phyloP scores from a whole-genome alignment of 345 rosid genomes.

The Viola odorata region DNA sequence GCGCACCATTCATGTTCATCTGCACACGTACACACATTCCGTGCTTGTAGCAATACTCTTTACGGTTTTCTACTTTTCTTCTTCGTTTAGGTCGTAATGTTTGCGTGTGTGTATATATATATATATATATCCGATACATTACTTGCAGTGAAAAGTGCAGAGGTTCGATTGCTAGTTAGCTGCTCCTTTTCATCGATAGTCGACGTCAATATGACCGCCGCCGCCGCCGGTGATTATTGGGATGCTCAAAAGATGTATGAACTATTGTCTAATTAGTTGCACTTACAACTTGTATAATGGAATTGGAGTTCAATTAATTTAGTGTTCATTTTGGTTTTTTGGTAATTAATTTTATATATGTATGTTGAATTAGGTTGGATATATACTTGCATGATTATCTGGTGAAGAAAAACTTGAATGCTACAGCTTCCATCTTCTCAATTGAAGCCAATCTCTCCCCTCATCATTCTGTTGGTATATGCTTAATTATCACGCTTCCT shows the following conservation, averaged over 20 bases:
- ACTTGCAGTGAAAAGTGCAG: no score
- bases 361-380: slow-evolving; percentile 23
- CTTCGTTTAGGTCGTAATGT: no score
- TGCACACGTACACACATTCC: no score
- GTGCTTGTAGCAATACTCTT: no score
- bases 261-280: background rate
- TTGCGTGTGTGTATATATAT: no score
- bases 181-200: background rate
- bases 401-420: slow-evolving; percentile 24
- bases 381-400: slow-evolving; percentile 37
- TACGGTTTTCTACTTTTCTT: no score
- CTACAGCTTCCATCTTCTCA: slow-evolving; percentile 28
- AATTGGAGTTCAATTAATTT: background rate
- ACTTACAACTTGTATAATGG: no score
- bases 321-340: background rate
- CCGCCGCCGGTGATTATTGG: background rate
- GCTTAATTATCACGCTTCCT: background rate
- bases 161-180: no score
- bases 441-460: slow-evolving; percentile 21
- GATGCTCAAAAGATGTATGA: slow-evolving; percentile 17
- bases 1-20: no score
- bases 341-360: background rate
- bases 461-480: slow-evolving; percentile 23
- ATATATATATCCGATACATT: no score
- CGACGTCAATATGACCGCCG: slow-evolving; percentile 2